Percentiles rank a stretch among this genome's conserved stretches.
Evolutionary conservation across 2,329 filamentous ascomycete species (phyloP).

Genomic region (Aphanoascus verrucosus): DNA sequence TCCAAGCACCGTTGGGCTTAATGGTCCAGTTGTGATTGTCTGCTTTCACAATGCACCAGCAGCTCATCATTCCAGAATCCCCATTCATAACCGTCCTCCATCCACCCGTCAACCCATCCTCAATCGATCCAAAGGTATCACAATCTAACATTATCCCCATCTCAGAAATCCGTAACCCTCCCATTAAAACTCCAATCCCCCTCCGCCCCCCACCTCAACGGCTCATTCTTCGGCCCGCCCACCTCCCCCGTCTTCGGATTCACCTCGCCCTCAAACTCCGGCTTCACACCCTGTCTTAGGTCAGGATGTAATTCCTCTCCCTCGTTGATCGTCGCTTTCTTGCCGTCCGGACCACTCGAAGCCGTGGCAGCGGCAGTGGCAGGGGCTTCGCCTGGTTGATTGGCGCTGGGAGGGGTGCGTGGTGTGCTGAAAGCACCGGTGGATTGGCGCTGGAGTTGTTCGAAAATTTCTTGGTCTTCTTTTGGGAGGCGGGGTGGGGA

Average conservation of each 20-base stretch:
- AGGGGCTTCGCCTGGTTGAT: slow-evolving; percentile 37
- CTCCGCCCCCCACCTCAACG: slow-evolving; percentile 66
- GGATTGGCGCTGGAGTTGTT: slow-evolving; percentile 67
- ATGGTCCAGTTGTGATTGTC: too few relatives aligned
- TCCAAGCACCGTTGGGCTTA: too few relatives aligned
- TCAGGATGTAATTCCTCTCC: slow-evolving; percentile 60
- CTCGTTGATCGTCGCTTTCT: not conserved
- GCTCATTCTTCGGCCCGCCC: slow-evolving; percentile 95
- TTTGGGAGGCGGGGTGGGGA: slow-evolving; percentile 77
- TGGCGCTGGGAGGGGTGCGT: slow-evolving; percentile 34
- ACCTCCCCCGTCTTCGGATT: slow-evolving; percentile 94
- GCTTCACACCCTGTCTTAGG: slow-evolving; percentile 63
- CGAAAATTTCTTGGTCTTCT: slow-evolving; percentile 81
- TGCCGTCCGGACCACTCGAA: not conserved
- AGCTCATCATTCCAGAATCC: too few relatives aligned
- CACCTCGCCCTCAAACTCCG: slow-evolving; percentile 83
- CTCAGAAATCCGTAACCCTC: slow-evolving; percentile 77
- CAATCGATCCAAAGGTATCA: too few relatives aligned
- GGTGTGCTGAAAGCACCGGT: slow-evolving; percentile 68
- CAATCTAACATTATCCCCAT: not conserved
- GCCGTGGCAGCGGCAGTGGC: slow-evolving; percentile 19
- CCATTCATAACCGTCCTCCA: too few relatives aligned
- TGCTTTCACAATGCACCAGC: not conserved
- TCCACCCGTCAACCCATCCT: too few relatives aligned
- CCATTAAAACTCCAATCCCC: slow-evolving; percentile 93